Percentiles rank a stretch among this genome's conserved stretches.
Conservation (phyloP, 257 asterid genomes). For the Scutellaria baicalensis region DNA sequence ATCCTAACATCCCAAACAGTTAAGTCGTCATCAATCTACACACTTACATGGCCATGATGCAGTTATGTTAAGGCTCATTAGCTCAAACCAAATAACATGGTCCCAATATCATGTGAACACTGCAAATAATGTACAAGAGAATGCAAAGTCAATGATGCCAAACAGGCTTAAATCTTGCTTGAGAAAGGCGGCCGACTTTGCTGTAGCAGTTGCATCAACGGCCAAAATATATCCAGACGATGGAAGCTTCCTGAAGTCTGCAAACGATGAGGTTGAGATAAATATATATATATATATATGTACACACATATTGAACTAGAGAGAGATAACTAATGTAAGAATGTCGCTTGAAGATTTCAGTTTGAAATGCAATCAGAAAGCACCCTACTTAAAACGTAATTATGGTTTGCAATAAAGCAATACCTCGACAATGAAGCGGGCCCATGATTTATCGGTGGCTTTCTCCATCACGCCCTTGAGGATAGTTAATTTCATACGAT, state of each 20-base stretch:
- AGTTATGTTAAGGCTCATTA: background rate
- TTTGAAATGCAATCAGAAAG: background rate
- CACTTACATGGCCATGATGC: background rate
- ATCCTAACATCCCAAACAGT: background rate
- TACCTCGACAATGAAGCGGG: slow-evolving; percentile 87
- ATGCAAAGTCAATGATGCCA: background rate
- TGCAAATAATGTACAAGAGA: background rate
- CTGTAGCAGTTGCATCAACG: slow-evolving; percentile 79
- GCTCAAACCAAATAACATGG: background rate
- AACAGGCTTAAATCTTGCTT: slow-evolving; percentile 19
- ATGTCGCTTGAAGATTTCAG: no score
- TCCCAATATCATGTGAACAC: background rate
- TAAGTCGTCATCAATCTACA: background rate
- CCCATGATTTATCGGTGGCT: slow-evolving; percentile 47
- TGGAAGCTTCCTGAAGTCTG: slow-evolving; percentile 80
- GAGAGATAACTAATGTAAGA: no score
- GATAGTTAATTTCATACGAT: slow-evolving; percentile 58
- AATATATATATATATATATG: no score
- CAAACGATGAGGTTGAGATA: background rate
- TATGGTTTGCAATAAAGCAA: background rate
- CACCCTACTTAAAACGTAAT: background rate
- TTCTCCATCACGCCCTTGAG: slow-evolving; percentile 70
- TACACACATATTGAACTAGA: no score
- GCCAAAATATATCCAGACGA: slow-evolving; percentile 95
- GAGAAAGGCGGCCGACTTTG: slow-evolving; percentile 27